A percentile compares a stretch with the other conserved stretches of the same genome.
These are phyloP conservation scores for Rauvolfia tetraphylla DNA, from an alignment of 257 asterid species.

Conservation along the genomic window DNA sequence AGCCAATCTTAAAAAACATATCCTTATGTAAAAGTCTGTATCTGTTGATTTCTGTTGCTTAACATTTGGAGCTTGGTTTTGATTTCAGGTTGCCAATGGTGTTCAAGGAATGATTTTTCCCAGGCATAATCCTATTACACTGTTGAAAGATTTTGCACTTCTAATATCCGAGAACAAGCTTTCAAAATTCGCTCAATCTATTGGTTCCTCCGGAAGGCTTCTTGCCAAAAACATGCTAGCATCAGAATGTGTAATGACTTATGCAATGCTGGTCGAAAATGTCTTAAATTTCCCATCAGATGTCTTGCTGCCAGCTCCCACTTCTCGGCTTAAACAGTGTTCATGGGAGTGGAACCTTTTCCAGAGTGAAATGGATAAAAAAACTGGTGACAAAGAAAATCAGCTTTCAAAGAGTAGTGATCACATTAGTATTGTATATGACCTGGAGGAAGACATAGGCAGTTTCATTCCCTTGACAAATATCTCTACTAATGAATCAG, in stretches of 20 bases:
- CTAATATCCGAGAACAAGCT: slow-evolving; percentile 62
- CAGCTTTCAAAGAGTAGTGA: slow-evolving; percentile 31
- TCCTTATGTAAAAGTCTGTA: neutral
- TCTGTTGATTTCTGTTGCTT: slow-evolving; percentile 19
- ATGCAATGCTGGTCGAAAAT: slow-evolving; percentile 70
- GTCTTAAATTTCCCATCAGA: slow-evolving; percentile 84
- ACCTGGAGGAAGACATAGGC: slow-evolving; percentile 61
- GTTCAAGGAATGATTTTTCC: slow-evolving; percentile 74
- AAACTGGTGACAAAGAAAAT: slow-evolving; percentile 31
- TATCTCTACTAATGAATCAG: slow-evolving; percentile 38
- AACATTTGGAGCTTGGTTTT: slow-evolving; percentile 16
- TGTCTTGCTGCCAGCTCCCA: slow-evolving; percentile 62
- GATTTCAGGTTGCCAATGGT: slow-evolving; percentile 69
- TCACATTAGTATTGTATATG: slow-evolving; percentile 51
- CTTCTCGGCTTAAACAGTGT: slow-evolving; percentile 53
- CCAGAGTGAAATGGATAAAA: slow-evolving; percentile 44
- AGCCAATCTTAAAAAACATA: neutral
- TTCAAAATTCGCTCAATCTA: slow-evolving; percentile 58
- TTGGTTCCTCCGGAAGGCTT: slow-evolving; percentile 73
- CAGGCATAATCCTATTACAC: slow-evolving; percentile 55
- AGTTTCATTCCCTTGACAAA: slow-evolving; percentile 35
- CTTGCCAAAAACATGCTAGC: slow-evolving; percentile 86
- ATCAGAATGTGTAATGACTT: slow-evolving; percentile 58
- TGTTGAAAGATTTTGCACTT: slow-evolving; percentile 60
- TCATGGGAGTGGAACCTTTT: slow-evolving; percentile 80